Base-by-base conservation (phyloP, 768 basidiomycete genomes). In the Russula compacta region DNA sequence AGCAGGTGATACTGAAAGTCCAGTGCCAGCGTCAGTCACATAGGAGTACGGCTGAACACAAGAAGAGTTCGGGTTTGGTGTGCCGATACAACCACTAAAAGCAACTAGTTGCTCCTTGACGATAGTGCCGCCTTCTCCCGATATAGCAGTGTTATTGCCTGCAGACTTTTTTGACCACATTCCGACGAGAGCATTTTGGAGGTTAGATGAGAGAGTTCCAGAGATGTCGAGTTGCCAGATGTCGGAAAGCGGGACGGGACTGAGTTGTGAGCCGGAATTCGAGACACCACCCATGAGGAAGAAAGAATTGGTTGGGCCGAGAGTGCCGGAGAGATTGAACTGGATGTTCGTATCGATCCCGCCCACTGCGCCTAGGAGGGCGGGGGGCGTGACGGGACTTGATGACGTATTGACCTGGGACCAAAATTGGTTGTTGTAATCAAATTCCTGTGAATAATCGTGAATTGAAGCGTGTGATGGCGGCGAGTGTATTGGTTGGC, bases 371-470 rank as follows among this genome's bases (percentile, higher is more conserved):
- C 84, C 83, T 81, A 87, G 78, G 54, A 85, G 69, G 29, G 83
- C 75, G 38, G 89, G 89, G 6, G 89, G 89, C 6, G 77, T 75
- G 29, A 76, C 78, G 19, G 79, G 69, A 11, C 81, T 75, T 40
- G 59, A 33, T 49, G 65, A 50, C 4, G 87, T 66, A 17, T 63
- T 65, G 38, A 90, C 81, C 67, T 80, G 66, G 0, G 84, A 78
- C 90, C 90, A 92, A 69, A 92, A 92, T 59, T 89, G 76, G 67
- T 83, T 85, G 59, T 70, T 79, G 67, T 84, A 91, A 71, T 89
- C 86, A 67, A 78, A 92, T 73, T 89, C 88, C 88, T 90, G 67
- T n/a, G 51, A 42, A 47, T 38, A 6, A 39, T 70, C 35, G 29
- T 57, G 43, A 58, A 44, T 24, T 14, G 21, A 38, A 11, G 70